Evolutionary conservation across 257 asterid genomes (phyloP), one percentile per base, ranked within the genome.

Genomic region (Capsicum chinense): DNA sequence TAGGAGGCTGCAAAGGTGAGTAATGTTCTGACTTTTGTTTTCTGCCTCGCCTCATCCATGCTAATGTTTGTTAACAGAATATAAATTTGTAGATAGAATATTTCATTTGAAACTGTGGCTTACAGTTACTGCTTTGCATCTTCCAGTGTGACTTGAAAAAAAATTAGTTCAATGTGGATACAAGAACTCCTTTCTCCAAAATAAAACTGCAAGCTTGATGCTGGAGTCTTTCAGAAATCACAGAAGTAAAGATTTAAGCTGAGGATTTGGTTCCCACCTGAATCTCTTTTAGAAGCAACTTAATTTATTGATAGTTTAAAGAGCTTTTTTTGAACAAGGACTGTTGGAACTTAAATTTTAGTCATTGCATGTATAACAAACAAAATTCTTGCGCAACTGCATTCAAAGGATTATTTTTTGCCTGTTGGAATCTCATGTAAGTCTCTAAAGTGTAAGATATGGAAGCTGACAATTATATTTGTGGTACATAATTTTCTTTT

Each of bases 1-100:
- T 95, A 85, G 97, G 97, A 83, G 94, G 97, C 85, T 95, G 99
- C 92, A 83, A 56, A 80, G 95, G 99, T 95, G 87, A 83, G 89
- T 78, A 35, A 79, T 82, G 21, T 50, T 76, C 81, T 76, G 39
- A 14, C 39, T 76, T 76, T 50, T 74, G 56, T 78, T 81, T 63
- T 67, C 42, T 63, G 67, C 42, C 73, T 26, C 3, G 80, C 39
- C 79, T 70, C 82, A 54, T 52, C 74, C 71, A 54, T 64, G 84
- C 76, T 83, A 54, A 69, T 60, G 58, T 80, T 81, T 63, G 15
- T 14, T 19, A 74, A 74, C 62, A 74, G 37, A 74, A 74, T 19
- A 11, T 16, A 48, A 50, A 60, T 50, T 74, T 48, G 80, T 50
- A 50, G n/a, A 2, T 74, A 50, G 44, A 48, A 74, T 17, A n/a